A percentile compares a stretch with the other conserved stretches of the same genome.
Conservation (phyloP, 2,329 filamentous ascomycete genomes). For the Pseudocercospora macadamiae region DNA sequence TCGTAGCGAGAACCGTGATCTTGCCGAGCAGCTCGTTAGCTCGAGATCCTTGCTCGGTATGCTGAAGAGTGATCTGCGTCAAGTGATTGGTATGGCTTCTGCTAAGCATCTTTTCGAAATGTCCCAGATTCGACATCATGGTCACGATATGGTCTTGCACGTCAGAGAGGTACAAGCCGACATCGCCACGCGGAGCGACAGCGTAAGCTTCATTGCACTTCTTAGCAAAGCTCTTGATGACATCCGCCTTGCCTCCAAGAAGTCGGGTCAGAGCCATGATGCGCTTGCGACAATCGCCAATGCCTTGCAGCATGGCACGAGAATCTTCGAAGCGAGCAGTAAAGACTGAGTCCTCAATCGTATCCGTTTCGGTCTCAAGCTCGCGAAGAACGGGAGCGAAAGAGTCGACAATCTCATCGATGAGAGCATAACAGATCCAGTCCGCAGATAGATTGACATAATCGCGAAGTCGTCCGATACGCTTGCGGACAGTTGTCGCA, state of each 20-base stretch:
- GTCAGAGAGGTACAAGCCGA: constrained; percentile 93
- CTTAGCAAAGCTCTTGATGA: constrained; percentile 96
- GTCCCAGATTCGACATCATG: constrained; percentile 94
- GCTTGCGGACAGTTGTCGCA: constrained; percentile 82
- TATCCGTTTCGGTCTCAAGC: constrained; percentile 85
- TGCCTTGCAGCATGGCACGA: constrained; percentile 80
- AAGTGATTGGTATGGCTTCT: constrained; percentile 95
- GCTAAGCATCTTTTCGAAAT: constrained; percentile 97
- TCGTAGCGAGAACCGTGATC: constrained; percentile 90
- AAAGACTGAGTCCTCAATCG: constrained; percentile 94
- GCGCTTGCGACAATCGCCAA: constrained; percentile 89
- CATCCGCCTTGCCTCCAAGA: constrained; percentile 95
- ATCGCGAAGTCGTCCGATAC: constrained; percentile 90
- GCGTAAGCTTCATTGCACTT: constrained; percentile 98
- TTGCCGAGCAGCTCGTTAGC: constrained; percentile 91
- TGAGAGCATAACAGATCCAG: constrained; percentile 98
- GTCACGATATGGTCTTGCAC: constrained; percentile 99
- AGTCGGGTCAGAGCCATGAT: constrained; percentile 92
- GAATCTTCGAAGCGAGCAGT: constrained; percentile 89
- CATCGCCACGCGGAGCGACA: constrained; percentile 92
- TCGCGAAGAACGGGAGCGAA: constrained; percentile 88
- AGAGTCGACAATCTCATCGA: constrained; percentile 96
- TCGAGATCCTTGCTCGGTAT: constrained; percentile 81
- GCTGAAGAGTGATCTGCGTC: constrained; percentile 90
- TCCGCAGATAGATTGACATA: constrained; percentile 93